A percentile compares a stretch with the other conserved stretches of the same genome.
Evolutionary conservation across 2,329 filamentous ascomycete genomes (phyloP).

Genomic region (Epichloe elymi): DNA sequence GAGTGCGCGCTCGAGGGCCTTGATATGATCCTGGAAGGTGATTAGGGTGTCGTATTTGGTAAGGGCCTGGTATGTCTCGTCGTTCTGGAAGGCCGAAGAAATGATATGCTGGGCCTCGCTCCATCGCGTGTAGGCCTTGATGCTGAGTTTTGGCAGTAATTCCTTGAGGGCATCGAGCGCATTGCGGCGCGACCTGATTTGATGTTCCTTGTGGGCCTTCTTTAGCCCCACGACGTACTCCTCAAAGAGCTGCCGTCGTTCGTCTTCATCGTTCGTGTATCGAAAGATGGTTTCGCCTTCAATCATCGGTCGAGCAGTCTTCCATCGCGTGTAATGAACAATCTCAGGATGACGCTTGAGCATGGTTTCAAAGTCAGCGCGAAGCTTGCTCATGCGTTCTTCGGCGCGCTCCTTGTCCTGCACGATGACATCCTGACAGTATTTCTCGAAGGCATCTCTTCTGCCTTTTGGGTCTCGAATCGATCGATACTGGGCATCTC

Average conservation of each 20-base stretch:
- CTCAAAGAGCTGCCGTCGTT: slow-evolving; percentile 81
- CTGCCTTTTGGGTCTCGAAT: slow-evolving; percentile 87
- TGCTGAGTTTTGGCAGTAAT: slow-evolving; percentile 64
- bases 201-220: slow-evolving; percentile 64
- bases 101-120: slow-evolving; percentile 76
- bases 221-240: slow-evolving; percentile 83
- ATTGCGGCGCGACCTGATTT: slow-evolving; percentile 57
- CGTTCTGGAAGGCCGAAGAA: slow-evolving; percentile 62
- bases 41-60: slow-evolving; percentile 82
- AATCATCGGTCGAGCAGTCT: slow-evolving; percentile 85
- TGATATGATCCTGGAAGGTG: slow-evolving; percentile 92
- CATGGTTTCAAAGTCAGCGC: slow-evolving; percentile 91
- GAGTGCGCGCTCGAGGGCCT: slow-evolving; percentile 75
- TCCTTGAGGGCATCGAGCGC: slow-evolving; percentile 75
- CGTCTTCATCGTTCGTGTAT: slow-evolving; percentile 74
- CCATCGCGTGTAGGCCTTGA: slow-evolving; percentile 94
- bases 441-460: slow-evolving; percentile 87
- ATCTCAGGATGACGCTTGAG: slow-evolving; percentile 93
- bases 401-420: slow-evolving; percentile 93
- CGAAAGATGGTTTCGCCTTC: slow-evolving; percentile 93
- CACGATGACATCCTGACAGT: slow-evolving; percentile 73
- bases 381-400: slow-evolving; percentile 82
- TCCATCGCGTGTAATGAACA: slow-evolving; percentile 94
- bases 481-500: slow-evolving; percentile 83
- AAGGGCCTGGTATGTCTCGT: slow-evolving; percentile 75